Percentiles rank a stretch among this genome's conserved stretches.
phyloP scores from a whole-genome alignment of 345 rosid genomes.

The Hibiscus mutabilis region DNA sequence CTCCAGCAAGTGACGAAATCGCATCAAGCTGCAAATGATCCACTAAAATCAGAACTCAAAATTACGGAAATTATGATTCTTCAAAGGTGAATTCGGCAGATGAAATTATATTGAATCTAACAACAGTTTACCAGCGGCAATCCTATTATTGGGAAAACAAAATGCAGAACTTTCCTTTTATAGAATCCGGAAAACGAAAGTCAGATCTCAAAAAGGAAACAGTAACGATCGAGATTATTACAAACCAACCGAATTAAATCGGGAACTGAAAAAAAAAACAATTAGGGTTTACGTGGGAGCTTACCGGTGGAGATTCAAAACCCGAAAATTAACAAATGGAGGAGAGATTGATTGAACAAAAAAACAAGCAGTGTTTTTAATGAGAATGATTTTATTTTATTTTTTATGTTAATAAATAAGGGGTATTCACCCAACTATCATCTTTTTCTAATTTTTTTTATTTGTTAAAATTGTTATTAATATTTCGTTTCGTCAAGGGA shows the following conservation, averaged over 20 bases:
- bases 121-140: not conserved
- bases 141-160: not conserved
- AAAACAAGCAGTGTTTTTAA: slow-evolving; percentile 13
- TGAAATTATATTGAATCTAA: not conserved
- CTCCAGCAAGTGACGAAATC: slow-evolving; percentile 17
- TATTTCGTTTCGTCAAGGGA: no score
- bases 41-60: not conserved
- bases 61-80: not conserved
- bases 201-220: slow-evolving; percentile 30
- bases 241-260: slow-evolving; percentile 10
- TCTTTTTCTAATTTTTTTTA: no score
- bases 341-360: slow-evolving; percentile 14
- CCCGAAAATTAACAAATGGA: slow-evolving; percentile 17
- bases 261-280: not conserved
- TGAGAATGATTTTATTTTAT: not conserved
- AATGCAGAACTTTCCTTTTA: slow-evolving; percentile 11
- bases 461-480: no score
- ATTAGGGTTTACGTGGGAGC: slow-evolving; percentile 33
- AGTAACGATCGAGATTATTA: slow-evolving; percentile 21
- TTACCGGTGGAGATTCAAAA: slow-evolving; percentile 24
- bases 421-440: no score
- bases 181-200: slow-evolving; percentile 12
- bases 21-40: slow-evolving; percentile 32
- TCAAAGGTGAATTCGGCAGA: not conserved
- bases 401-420: not conserved